Percentiles rank a stretch among this genome's conserved stretches.
These are phyloP conservation scores for Pseudoneurospora amorphoporcata DNA, from an alignment of 495 filamentous ascomycete species.

Conservation along the genomic window DNA sequence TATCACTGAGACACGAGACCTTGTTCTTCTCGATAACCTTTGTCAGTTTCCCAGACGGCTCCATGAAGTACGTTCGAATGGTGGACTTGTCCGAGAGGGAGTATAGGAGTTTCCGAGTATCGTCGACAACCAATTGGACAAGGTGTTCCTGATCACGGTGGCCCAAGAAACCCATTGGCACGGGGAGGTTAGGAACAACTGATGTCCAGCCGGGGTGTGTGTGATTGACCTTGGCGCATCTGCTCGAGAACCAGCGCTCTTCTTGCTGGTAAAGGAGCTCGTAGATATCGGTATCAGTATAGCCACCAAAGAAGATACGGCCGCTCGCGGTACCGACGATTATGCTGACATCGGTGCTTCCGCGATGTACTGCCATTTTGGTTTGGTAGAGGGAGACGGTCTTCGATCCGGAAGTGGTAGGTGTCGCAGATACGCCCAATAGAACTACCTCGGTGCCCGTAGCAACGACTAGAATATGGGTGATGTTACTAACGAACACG, in stretches of 20 bases:
- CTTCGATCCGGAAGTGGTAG: constrained; percentile 50
- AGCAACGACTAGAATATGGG: constrained; percentile 77
- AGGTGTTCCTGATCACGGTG: constrained; percentile 45
- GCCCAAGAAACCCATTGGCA: constrained; percentile 19
- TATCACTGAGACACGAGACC: constrained; percentile 45
- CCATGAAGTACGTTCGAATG: constrained; percentile 78
- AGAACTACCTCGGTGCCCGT: constrained; percentile 75
- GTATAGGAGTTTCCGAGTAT: constrained; percentile 78
- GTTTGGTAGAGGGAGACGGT: constrained; percentile 74
- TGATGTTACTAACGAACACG: constrained; percentile 77
- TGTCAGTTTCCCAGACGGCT: constrained; percentile 37
- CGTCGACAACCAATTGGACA: constrained; percentile 71
- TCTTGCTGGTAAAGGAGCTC: constrained; percentile 94
- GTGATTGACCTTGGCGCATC: constrained; percentile 76
- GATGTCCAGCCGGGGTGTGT: constrained; percentile 64
- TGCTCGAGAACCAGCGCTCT: constrained; percentile 86
- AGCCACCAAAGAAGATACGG: constrained; percentile 86
- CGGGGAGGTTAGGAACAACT: constrained; percentile 48
- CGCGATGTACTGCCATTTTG: constrained; percentile 62
- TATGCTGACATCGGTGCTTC: constrained; percentile 56
- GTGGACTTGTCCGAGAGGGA: constrained; percentile 78
- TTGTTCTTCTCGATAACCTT: constrained; percentile 47
- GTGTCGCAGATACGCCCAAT: constrained; percentile 60
- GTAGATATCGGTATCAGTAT: constrained; percentile 71
- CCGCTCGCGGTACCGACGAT: constrained; percentile 74